Base-by-base conservation (phyloP, 257 asterid species). In the Fraxinus excelsior region DNA sequence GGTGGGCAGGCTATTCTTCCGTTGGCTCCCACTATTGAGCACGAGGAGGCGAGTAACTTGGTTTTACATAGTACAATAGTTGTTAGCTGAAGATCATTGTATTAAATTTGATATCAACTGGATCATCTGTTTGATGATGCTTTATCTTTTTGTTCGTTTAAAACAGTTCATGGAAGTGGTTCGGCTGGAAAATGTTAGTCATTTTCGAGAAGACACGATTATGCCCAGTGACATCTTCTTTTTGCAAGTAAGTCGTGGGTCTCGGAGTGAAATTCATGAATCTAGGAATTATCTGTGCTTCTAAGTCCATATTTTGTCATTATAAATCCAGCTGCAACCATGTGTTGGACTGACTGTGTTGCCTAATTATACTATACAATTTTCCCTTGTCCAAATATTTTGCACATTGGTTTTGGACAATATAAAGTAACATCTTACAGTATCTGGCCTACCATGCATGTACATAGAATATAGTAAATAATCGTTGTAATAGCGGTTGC, bases 1-100 rank as follows among this genome's bases (percentile, higher is more conserved):
- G 97, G 98, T 23, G 97, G 94, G 28, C 99, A 93, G 83, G 94
- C 92, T 76, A 96, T 91, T 80, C 97, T 96, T 74, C 99, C 99
- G 4, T 84, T 96, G 82, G 97, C 99, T 85, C 97, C 89, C 84
- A 93, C 98, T 46, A 88, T 93, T 74, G 99, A 96, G 82, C 90
- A 96, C 80, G 99, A 96, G 84, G 99, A 96, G 99, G 99, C 78
- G 76, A 83, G 88, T 79, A 16, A 7, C 38, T 25, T 51, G 8
- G 67, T 51, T 46, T 12, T 38, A 37, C 23, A 7, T 23, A 5
- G 32, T 40, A 2, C 46, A 12, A 51, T 58, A 32, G 14, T 56
- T 71, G 29, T 29, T 16, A 16, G 67, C 11, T 49, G 32, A 66
- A 16, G n/a, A 72, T 66, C 14, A 46, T 32, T 74, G 18, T 60